These are phyloP conservation scores for Closterium sp. DNA, from an alignment of 139 green algal genomes.

Conservation along the genomic window DNA sequence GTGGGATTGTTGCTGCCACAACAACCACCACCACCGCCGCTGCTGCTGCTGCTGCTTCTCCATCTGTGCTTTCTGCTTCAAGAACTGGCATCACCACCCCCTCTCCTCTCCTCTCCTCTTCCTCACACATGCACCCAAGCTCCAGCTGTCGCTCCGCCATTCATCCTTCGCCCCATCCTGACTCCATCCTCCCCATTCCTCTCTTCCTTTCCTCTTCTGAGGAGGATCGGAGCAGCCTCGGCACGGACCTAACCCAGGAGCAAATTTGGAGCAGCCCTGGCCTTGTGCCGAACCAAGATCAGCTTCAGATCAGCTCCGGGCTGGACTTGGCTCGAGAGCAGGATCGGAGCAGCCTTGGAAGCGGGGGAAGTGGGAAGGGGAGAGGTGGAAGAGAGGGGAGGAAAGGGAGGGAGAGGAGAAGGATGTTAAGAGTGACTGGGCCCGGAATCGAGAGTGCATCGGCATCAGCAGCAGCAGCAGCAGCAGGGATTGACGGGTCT, in stretches of 20 bases:
- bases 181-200: not conserved
- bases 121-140: not conserved
- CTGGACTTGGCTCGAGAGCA: not conserved
- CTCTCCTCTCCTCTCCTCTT: not conserved
- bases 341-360: not conserved
- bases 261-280: not conserved
- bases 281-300: not conserved
- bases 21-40: too few species aligned
- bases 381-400: too few species aligned
- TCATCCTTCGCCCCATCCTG: not conserved
- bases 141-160: not conserved
- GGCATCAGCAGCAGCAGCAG: not conserved
- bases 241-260: not conserved
- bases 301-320: not conserved
- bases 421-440: too few species aligned
- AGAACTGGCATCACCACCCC: not conserved
- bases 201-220: not conserved
- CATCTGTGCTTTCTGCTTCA: too few species aligned
- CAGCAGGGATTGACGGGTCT: not conserved
- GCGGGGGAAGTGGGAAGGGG: not conserved
- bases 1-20: too few species aligned
- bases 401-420: too few species aligned
- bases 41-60: too few species aligned
- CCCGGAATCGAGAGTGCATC: too few species aligned
- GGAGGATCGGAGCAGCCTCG: not conserved